These are phyloP conservation scores for Butyriboletus loyo DNA, from an alignment of 768 basidiomycete genomes.

Conservation along the genomic window DNA sequence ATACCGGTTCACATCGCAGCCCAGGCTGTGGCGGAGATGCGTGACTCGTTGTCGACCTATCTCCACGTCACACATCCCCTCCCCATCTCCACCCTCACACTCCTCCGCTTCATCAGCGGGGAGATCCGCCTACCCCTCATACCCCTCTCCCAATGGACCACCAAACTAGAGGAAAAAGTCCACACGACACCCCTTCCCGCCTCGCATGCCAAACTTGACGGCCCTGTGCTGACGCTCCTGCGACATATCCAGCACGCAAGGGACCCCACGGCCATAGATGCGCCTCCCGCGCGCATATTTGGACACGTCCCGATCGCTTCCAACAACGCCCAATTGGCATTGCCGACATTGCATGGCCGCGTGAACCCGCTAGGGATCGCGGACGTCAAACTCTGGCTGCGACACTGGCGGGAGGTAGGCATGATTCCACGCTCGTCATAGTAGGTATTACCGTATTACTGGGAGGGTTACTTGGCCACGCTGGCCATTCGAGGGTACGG, in stretches of 20 bases:
- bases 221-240: background rate
- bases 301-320: background rate
- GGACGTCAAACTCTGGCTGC: slow-evolving; percentile 8
- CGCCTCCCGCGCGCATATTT: background rate
- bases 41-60: background rate
- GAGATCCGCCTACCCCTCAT: slow-evolving; percentile 11
- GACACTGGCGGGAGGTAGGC: slow-evolving; percentile 5
- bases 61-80: slow-evolving; percentile 13
- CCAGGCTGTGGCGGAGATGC: slow-evolving; percentile 13
- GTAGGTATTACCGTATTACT: background rate
- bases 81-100: slow-evolving; percentile 6
- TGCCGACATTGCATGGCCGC: slow-evolving; percentile 1
- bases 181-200: background rate
- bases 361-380: background rate
- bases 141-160: slow-evolving; percentile 5
- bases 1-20: slow-evolving; percentile 14
- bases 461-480: background rate
- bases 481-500: background rate
- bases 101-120: slow-evolving; percentile 4
- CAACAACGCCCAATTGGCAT: background rate
- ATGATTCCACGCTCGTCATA: background rate
- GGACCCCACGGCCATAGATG: background rate
- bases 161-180: background rate
- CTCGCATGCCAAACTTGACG: background rate
- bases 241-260: background rate